Base-by-base conservation (phyloP, 345 rosid genomes). In the Citrus australasica region DNA sequence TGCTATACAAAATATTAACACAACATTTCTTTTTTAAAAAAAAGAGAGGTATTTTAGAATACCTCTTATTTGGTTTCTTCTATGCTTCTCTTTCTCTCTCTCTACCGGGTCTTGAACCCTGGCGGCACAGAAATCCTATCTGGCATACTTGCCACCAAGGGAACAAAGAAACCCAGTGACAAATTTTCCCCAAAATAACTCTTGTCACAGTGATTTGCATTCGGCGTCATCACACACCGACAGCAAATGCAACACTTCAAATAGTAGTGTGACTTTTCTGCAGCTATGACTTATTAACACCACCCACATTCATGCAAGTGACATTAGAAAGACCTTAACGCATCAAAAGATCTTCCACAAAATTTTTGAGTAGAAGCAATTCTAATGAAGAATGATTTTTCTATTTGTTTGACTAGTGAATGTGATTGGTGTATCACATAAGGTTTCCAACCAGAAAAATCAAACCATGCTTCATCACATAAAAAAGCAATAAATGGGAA, bases 1-100 rank as follows among this genome's bases (percentile, higher is more conserved):
- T 42, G 16, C 51, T 3, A 3, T 42, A 42, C 14, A 11, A 42
- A 42, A 42, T 42, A 42, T 40, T 9, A 10, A 42, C 14, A 10
- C 48, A 42, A 10, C 48, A 10, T 42, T 10, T 42, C 0, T 8
- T 38, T 38, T 38, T 9, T 0, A 3, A 13, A 46, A 13, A 17
- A 53, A 21, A 35, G 2, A 0, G 13, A 62, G 77, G 77, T 74
- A 74, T 74, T 74, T 74, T 74, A 27, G 68, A 74, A 74, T 62
- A 74, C 78, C 78, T 74, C 69, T 40, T 17, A 30, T 69, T 46
- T 8, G 17, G 37, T 61, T 16, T 27, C 53, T 24, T 59, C 42
- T 16, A 24, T 25, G 62, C 33, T 56, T 40, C 40, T 74, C 56
- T 40, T 22, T 61, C 64, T 56, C 58, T 74, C 68, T 40, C 59